Base-by-base conservation (phyloP, 192 early-diverging fungal genomes). In the Coemansia sp. region DNA sequence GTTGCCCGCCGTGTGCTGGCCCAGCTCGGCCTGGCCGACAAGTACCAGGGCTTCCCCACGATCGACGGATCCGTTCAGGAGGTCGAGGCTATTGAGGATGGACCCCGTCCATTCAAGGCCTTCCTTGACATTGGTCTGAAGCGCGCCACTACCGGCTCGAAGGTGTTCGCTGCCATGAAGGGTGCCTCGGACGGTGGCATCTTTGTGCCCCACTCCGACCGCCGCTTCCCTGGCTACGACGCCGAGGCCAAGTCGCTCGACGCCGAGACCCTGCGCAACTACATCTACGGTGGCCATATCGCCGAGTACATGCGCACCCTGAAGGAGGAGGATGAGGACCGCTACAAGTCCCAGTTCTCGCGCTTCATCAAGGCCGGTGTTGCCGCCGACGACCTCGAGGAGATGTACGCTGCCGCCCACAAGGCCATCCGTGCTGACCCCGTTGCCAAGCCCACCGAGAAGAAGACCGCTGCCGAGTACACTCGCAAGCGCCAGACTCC, bases 161-260 rank as follows among this genome's bases (percentile, higher is more conserved):
- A 93, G 88, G 89, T 98, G 75, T 99, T 99, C 68, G 97, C 89
- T 82, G 95, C 91, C 83, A 87, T 97, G 77, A 99, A 99, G 92
- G 97, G 97, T 89, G 97, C 95, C 67, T 95, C 92, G 65, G 95
- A 99, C 85, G 97, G 97, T 88, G 97, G 97, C 84, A 84, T 99
- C 76, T 90, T 89, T 84, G 90, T 99, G 78, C 97, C 97, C 73
- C 95, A 99, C 92, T 84, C 84, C 69, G 94, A 97, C 87, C 88
- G 88, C 80, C 92, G 97, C 80, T 98, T 99, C 93, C 95, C 97
- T 67, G 97, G 95, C 76, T 99, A 86, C 86, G 93, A 96, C 86
- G 70, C 85, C 53, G 89, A 90, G 79, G 74, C 85, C 71, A 96
- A 97, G 92, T 75, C 84, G 78, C 88, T 95, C 74, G 95, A 99